Evolutionary conservation across 2,329 filamentous ascomycete genomes (phyloP).

Genomic region (Verticillium longisporum): DNA sequence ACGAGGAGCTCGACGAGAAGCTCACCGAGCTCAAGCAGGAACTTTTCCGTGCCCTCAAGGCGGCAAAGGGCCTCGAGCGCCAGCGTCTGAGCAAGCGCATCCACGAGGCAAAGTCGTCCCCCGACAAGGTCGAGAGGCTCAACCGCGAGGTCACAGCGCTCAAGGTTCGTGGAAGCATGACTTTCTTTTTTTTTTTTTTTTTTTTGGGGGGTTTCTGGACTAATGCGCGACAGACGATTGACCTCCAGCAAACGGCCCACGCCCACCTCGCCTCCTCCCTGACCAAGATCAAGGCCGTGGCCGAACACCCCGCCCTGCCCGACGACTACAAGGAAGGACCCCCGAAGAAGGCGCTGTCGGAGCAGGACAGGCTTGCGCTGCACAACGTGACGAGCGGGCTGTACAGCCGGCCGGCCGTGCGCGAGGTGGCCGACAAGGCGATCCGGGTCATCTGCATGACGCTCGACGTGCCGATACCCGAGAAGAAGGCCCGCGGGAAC

Average conservation of each 20-base stretch:
- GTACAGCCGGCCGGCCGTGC: constrained; percentile 45
- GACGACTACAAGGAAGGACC: constrained; percentile 37
- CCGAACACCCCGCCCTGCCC: constrained; percentile 43
- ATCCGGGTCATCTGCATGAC: constrained; percentile 40
- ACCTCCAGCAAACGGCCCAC: constrained; percentile 50
- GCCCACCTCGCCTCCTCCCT: constrained; percentile 49
- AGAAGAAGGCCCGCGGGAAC: constrained; percentile 28
- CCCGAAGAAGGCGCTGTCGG: constrained; percentile 42
- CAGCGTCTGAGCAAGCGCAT: constrained; percentile 64
- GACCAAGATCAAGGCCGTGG: constrained; percentile 45
- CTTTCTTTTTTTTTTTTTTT: too few relatives aligned
- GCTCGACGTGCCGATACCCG: constrained; percentile 40
- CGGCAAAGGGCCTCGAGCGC: constrained; percentile 68
- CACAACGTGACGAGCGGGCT: constrained; percentile 55
- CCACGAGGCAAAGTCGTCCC: constrained; percentile 35
- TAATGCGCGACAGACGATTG: constrained; percentile 37
- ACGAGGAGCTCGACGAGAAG: constrained; percentile 38
- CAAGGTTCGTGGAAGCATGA: constrained; percentile 31
- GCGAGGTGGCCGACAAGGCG: constrained; percentile 40
- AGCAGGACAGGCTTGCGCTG: constrained; percentile 42
- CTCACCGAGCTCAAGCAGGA: constrained; percentile 51
- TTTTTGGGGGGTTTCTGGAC: too few relatives aligned
- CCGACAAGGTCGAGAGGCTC: constrained; percentile 50
- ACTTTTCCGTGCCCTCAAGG: constrained; percentile 61
- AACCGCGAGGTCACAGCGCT: constrained; percentile 53